These are phyloP conservation scores for Acidiella bohemica DNA, from an alignment of 495 filamentous ascomycete species.

Conservation along the genomic window DNA sequence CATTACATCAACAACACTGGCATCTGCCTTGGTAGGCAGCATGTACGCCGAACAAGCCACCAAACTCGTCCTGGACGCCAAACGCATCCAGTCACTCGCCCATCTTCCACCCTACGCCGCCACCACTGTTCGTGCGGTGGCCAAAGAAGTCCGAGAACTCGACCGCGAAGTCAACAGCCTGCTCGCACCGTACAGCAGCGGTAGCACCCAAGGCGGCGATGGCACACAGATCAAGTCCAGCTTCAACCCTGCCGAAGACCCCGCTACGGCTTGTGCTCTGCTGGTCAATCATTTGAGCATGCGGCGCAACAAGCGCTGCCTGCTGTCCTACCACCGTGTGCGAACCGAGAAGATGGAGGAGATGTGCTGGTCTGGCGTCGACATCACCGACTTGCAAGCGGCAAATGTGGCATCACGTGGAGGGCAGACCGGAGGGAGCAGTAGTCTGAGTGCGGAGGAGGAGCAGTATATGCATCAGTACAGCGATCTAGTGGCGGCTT, in stretches of 20 bases:
- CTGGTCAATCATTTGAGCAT: conserved; percentile 90
- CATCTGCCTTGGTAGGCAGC: neutral
- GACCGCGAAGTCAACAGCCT: conserved; percentile 76
- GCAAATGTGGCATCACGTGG: conserved; percentile 8
- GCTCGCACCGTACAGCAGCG: conserved; percentile 71
- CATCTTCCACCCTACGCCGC: conserved; percentile 89
- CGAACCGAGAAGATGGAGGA: conserved; percentile 86
- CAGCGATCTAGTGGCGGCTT: conserved; percentile 80
- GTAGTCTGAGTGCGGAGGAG: conserved; percentile 88
- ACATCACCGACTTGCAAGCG: conserved; percentile 49
- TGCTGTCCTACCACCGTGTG: conserved; percentile 86
- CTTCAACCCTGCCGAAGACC: conserved; percentile 76
- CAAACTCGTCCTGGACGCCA: conserved; percentile 62
- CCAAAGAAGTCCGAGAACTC: conserved; percentile 85
- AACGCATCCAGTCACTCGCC: conserved; percentile 77
- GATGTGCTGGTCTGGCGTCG: conserved; percentile 80
- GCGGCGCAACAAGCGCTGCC: conserved; percentile 89
- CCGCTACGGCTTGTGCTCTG: conserved; percentile 71
- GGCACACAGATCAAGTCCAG: conserved; percentile 70
- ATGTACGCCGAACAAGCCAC: conserved; percentile 92
- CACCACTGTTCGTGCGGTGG: conserved; percentile 75
- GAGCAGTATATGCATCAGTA: conserved; percentile 92
- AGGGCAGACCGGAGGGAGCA: conserved; percentile 27
- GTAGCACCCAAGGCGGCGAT: conserved; percentile 64
- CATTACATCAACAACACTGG: neutral